phyloP scores from a whole-genome alignment of 1,284 basidiomycete genomes.

The Neonothopanus nambi region DNA sequence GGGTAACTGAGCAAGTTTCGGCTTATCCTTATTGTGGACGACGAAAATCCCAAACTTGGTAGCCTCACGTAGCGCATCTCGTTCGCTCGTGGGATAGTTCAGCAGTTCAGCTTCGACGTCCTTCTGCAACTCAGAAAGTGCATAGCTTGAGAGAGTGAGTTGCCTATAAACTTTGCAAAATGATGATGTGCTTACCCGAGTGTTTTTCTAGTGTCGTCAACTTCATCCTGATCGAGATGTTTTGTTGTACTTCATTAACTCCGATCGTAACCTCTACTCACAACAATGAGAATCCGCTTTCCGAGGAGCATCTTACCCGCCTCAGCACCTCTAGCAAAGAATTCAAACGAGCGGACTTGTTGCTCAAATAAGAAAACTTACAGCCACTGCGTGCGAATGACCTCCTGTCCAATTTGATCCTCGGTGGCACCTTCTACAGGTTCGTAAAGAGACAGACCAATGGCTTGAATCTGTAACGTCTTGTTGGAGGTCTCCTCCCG shows the following conservation, averaged over 20 bases:
- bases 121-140: slow-evolving; percentile 81
- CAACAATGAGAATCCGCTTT: slow-evolving; percentile 79
- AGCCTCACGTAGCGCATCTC: slow-evolving; percentile 58
- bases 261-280: slow-evolving; percentile 38
- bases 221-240: slow-evolving; percentile 69
- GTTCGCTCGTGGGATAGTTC: slow-evolving; percentile 65
- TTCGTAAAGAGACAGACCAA: slow-evolving; percentile 92
- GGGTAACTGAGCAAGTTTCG: slow-evolving; percentile 77
- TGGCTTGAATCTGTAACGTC: slow-evolving; percentile 89
- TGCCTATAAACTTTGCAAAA: not conserved
- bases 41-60: slow-evolving; percentile 91
- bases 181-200: slow-evolving; percentile 55
- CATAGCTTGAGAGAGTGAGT: slow-evolving; percentile 59
- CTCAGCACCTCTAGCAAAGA: slow-evolving; percentile 52
- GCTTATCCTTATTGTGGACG: slow-evolving; percentile 93
- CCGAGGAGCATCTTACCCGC: slow-evolving; percentile 76
- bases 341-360: slow-evolving; percentile 5
- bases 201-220: slow-evolving; percentile 92
- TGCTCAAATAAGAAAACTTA: slow-evolving; percentile 40
- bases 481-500: slow-evolving; percentile 72
- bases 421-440: slow-evolving; percentile 73
- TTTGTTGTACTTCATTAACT: not conserved
- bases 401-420: slow-evolving; percentile 81
- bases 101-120: slow-evolving; percentile 80
- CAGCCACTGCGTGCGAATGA: slow-evolving; percentile 92